A percentile compares a stretch with the other conserved stretches of the same genome.
These are phyloP conservation scores for Kregervanrija pseudodelftensis DNA, from an alignment of 805 yeast species.

Conservation along the genomic window DNA sequence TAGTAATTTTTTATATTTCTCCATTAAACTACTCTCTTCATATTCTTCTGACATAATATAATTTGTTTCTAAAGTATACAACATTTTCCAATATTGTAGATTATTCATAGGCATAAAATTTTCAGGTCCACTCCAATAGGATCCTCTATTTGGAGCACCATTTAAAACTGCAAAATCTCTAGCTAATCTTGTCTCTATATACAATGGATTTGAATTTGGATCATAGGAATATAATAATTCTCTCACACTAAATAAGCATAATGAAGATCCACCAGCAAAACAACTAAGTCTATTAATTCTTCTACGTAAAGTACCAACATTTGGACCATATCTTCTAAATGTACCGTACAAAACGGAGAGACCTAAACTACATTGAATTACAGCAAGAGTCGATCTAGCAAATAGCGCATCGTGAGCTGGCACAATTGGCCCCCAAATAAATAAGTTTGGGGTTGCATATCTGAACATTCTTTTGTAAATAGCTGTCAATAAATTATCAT, in stretches of 20 bases:
- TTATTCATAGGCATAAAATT: conserved; percentile 39
- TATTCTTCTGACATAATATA: conserved; percentile 15
- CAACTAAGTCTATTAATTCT: conserved; percentile 7
- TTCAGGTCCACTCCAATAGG: conserved; percentile 46
- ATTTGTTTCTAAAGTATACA: conserved; percentile 13
- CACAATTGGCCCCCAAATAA: conserved; percentile 28
- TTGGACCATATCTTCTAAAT: conserved; percentile 6
- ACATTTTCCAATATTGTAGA: conserved; percentile 20
- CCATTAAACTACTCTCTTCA: conserved; percentile 11
- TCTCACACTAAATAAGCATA: conserved; percentile 9
- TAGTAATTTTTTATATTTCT: conserved; percentile 4
- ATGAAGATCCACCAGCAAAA: conserved; percentile 13
- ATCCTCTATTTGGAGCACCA: conserved; percentile 27
- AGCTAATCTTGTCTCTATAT: conserved; percentile 22
- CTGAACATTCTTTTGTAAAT: conserved; percentile 20
- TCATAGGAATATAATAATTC: conserved; percentile 12
- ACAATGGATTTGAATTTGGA: conserved; percentile 21
- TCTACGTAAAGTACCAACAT: conserved; percentile 4
- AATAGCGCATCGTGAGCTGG: conserved; percentile 29
- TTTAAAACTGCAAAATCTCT: conserved; percentile 11
- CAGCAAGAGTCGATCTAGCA: conserved; percentile 20
- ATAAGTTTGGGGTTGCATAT: conserved; percentile 22
- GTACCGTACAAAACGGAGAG: conserved; percentile 9
- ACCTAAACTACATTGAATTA: conserved; percentile 22
- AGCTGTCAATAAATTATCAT: conserved; percentile 15